Base-by-base conservation (phyloP, 352 stramenopile genomes). In the Phytophthora megakarya region DNA sequence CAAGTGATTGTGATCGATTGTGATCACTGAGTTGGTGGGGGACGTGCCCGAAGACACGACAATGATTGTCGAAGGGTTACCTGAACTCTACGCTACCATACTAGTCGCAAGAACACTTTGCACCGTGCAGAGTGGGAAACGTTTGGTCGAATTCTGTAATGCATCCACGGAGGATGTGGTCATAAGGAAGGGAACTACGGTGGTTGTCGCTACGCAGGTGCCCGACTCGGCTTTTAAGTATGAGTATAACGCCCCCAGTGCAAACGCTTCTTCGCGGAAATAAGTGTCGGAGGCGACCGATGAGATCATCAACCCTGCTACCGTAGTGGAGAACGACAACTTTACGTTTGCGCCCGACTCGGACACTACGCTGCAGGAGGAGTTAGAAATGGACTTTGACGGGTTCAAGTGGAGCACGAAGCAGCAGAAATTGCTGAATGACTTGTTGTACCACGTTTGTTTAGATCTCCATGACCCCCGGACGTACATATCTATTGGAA, bases 361-460 rank as follows among this genome's bases (percentile, higher is more conserved):
- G n/a, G 45, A 52, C 12, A 22, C 15, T 9, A 9, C 21, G 26
- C 16, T 40, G 3, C 5, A 22, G 15, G 48, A 56, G 11, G 18
- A 46, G 10, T 21, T 47, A 4, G 40, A 51, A 1, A 26, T 50
- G 1, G 32, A 42, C 32, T 48, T 54, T 19, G 16, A 21, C 16
- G 42, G n/a, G 7, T 61, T 30, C 4, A 61, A 62, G 44, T 35
- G 54, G 3, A n/a, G 30, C 1, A 21, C 21, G 1, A 33, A 53
- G 26, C 19, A 18, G 40, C 40, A n/a, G n/a, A n/a, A n/a, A n/a
- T n/a, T n/a, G n/a, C n/a, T n/a, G n/a, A 16, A 18, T 5, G 28
- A 43, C n/a, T n/a, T n/a, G n/a, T n/a, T n/a, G n/a, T 21, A 37
- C 9, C 4, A 37, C 52, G 37, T 59, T 65, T n/a, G 40, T 65